Evolutionary conservation across 2,329 filamentous ascomycete genomes (phyloP), one percentile per base, ranked within the genome.

Genomic region (Chaetoscypha palmicola): DNA sequence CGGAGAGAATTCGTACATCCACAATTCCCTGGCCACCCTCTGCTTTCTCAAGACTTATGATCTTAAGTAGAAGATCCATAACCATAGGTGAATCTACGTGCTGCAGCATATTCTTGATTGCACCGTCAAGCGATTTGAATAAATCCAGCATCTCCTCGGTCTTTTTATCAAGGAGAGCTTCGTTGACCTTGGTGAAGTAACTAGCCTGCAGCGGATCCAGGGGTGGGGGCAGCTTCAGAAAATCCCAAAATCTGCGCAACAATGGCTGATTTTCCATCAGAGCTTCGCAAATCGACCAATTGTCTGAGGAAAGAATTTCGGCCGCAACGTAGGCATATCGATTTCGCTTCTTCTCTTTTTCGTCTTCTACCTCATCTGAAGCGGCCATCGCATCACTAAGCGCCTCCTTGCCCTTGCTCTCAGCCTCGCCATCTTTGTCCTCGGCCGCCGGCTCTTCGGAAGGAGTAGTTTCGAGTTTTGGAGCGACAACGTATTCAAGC

Each of bases 111-210:
- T 89, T 81, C 10, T 86, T 74, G 17, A 98, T 79, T 31, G 92
- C 85, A 41, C 83, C 79, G 24, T 92, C 84, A 38, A 95, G 68
- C 2, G 80, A 83, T 63, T 89, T 94, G 65, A 98, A 79, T 49
- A 98, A 81, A 14, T 83, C 80, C 54, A 97, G 73, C 91, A 97
- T 98, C 52, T 96, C 91, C 60, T 94, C 87, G 4, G 94, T 96
- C 74, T 97, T 97, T 68, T 92, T 94, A 64, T 97, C 92, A 44
- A 98, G 83, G 16, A 98, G 70, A n/a, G 88, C 86, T 68, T 98
- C 92, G 65, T 97, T 97, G 61, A 98, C 90, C 63, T 97, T 98
- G 43, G 91, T 96, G 63, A 98, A 98, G 64, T 98, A 98, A 60
- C 90, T 90, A 14, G 92, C 91, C 66, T 97, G 91, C 4, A 96